Evolutionary conservation across 208 protist species (phyloP), one percentile per base, ranked within the genome.

Genomic region (Endotrypanum monterogeii): DNA sequence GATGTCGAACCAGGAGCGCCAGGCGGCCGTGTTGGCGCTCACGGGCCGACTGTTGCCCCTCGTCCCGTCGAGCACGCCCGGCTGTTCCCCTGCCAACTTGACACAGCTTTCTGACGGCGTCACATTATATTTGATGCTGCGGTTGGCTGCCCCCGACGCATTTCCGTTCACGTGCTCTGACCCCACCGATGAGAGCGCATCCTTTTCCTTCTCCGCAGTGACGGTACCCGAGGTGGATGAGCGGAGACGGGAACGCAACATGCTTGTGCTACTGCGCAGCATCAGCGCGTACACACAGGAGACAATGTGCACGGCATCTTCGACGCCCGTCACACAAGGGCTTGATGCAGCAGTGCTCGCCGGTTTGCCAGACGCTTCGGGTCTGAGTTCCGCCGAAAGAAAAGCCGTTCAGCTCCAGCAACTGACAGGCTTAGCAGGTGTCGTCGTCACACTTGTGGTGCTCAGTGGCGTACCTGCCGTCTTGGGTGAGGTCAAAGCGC

Each of bases 371-470:
- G 77, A 67, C 12, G 73, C 67, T 54, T 78, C 37, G 1, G 62
- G 75, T 8, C 37, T 35, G 48, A 58, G 30, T 41, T 20, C 74
- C 18, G 30, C 71, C 16, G 44, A 8, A 2, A 55, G 48, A 12
- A 48, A 9, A 6, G 51, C 46, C 52, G 66, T 52, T 37, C 41
- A 79, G 58, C 50, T 55, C 6, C 58, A 39, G 55, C 54, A 74
- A 16, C 73, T 82, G 23, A 62, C 68, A 51, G 69, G 83, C 60
- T 62, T 92, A n/a, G 76, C 52, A 4, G 79, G 84, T 25, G 54
- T 89, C 23, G 83, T 89, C 61, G 56, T 90, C 54, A 83, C 85
- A 18, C 84, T 91, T 39, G 69, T 89, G 16, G 88, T 91, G 60
- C 77, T 95, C 25, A 85, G 84, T 61, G 90, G 90, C 14, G 73